These are phyloP conservation scores for Zanthoxylum bungeanum DNA, from an alignment of 345 rosid genomes.

Conservation along the genomic window DNA sequence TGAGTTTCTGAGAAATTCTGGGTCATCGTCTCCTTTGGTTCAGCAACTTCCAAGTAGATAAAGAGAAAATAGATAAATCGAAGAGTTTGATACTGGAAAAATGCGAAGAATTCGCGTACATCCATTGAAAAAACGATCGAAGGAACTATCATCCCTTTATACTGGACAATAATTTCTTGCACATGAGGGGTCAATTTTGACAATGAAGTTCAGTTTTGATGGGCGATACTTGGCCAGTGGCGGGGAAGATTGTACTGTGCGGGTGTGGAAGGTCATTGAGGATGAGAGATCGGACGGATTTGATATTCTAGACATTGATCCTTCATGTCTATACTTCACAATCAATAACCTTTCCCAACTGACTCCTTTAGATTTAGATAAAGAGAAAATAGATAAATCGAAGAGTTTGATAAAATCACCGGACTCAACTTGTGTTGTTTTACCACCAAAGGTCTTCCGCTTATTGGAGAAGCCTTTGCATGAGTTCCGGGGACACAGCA, in stretches of 20 bases:
- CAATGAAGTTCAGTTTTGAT: constrained; percentile 75
- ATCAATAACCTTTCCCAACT: constrained; percentile 47
- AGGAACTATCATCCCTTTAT: constrained; percentile 67
- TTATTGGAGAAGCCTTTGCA: constrained; percentile 65
- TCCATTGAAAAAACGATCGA: constrained; percentile 46
- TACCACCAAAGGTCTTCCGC: constrained; percentile 60
- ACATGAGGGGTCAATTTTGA: constrained; percentile 63
- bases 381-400: constrained; percentile 30
- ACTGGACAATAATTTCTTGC: constrained; percentile 70
- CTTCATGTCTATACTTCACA: constrained; percentile 50
- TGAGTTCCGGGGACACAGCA: constrained; percentile 60
- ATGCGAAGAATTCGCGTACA: constrained; percentile 42
- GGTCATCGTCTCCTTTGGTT: constrained; percentile 26
- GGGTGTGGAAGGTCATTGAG: constrained; percentile 70
- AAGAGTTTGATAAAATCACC: constrained; percentile 45
- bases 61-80: constrained; percentile 30
- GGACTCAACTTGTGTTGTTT: constrained; percentile 54
- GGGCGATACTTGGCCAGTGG: constrained; percentile 70
- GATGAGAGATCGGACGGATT: constrained; percentile 45
- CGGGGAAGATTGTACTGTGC: constrained; percentile 68
- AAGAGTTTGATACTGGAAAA: constrained; percentile 39
- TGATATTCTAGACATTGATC: constrained; percentile 41
- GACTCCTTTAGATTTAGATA: constrained; percentile 41
- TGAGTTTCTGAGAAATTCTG: constrained; percentile 36
- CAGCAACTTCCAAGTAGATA: constrained; percentile 21